These are phyloP conservation scores for Cercospora sp. DNA, from an alignment of 2,329 filamentous ascomycete species.

Conservation along the genomic window DNA sequence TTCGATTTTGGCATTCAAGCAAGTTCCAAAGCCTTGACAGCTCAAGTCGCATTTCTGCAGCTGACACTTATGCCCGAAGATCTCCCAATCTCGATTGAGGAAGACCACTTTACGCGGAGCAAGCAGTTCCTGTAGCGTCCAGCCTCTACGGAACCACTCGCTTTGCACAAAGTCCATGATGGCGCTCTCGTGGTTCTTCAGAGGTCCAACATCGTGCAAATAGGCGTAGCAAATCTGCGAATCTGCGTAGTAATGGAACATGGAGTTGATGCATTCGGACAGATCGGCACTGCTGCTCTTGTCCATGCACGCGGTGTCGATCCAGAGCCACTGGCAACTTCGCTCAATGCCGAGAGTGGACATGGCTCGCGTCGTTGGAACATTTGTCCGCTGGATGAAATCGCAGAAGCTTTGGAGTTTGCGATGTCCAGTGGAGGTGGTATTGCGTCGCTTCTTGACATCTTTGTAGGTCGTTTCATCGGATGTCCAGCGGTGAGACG, in stretches of 20 bases:
- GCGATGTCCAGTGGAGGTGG: background rate
- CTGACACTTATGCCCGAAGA: slow-evolving; percentile 18
- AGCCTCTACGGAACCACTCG: slow-evolving; percentile 12
- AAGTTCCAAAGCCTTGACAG: background rate
- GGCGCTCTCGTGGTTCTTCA: background rate
- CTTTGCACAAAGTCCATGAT: slow-evolving; percentile 8
- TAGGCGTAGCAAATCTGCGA: slow-evolving; percentile 25
- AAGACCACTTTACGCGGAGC: slow-evolving; percentile 12
- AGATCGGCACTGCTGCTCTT: slow-evolving; percentile 24
- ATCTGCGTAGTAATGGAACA: slow-evolving; percentile 28
- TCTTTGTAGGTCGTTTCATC: slow-evolving; percentile 11
- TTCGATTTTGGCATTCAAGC: slow-evolving; percentile 8
- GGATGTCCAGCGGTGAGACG: slow-evolving; percentile 4
- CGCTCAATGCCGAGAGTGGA: background rate
- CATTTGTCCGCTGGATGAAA: slow-evolving; percentile 1
- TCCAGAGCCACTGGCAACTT: slow-evolving; percentile 19
- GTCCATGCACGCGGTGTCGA: slow-evolving; percentile 31
- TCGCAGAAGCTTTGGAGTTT: slow-evolving; percentile 13
- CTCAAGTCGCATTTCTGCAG: background rate
- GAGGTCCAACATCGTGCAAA: slow-evolving; percentile 14
- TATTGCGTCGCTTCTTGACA: slow-evolving; percentile 10
- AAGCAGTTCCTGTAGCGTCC: slow-evolving; percentile 2
- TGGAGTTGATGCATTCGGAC: slow-evolving; percentile 28
- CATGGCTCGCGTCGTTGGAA: background rate
- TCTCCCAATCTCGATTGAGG: slow-evolving; percentile 12